Conservation (phyloP, 2,329 filamentous ascomycete species). For the Colletotrichum shisoi region DNA sequence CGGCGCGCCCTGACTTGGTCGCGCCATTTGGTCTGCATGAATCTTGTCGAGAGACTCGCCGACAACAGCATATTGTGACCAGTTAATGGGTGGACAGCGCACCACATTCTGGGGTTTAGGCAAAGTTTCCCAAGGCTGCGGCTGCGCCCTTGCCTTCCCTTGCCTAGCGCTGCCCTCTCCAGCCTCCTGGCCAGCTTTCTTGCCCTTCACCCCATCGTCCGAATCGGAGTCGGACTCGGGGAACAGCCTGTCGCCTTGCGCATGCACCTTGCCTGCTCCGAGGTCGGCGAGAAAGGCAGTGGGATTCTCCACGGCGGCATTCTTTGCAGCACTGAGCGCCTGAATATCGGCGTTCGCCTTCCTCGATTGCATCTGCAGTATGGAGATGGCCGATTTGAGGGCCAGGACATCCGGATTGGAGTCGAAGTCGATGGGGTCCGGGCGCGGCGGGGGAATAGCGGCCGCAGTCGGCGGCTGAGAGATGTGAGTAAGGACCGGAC, state of each 20-base stretch:
- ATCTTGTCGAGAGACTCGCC: slow-evolving; percentile 84
- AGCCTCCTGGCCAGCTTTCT: slow-evolving; percentile 44
- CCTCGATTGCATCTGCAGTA: slow-evolving; percentile 84
- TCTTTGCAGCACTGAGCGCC: slow-evolving; percentile 72
- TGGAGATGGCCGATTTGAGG: slow-evolving; percentile 81
- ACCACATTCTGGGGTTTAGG: slow-evolving; percentile 83
- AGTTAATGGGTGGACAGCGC: slow-evolving; percentile 89
- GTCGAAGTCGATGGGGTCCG: slow-evolving; percentile 65
- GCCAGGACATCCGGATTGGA: slow-evolving; percentile 87
- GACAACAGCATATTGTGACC: slow-evolving; percentile 91
- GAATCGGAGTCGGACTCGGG: slow-evolving; percentile 40
- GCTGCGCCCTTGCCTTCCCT: slow-evolving; percentile 20
- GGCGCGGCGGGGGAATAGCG: slow-evolving; percentile 57
- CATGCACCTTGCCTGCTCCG: slow-evolving; percentile 65
- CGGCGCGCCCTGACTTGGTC: slow-evolving; percentile 67
- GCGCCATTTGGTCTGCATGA: slow-evolving; percentile 77
- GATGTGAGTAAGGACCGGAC: slow-evolving; percentile 56
- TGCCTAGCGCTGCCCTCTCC: slow-evolving; percentile 7
- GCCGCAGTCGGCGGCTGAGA: slow-evolving; percentile 51
- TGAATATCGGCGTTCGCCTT: slow-evolving; percentile 79
- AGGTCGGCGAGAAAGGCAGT: slow-evolving; percentile 76
- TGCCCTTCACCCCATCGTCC: slow-evolving; percentile 45
- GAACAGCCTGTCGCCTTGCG: slow-evolving; percentile 48
- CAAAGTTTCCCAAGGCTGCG: slow-evolving; percentile 65
- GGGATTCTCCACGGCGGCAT: slow-evolving; percentile 74